These are phyloP conservation scores for Coemansia sp. DNA, from an alignment of 192 early-diverging fungal species.

Conservation along the genomic window DNA sequence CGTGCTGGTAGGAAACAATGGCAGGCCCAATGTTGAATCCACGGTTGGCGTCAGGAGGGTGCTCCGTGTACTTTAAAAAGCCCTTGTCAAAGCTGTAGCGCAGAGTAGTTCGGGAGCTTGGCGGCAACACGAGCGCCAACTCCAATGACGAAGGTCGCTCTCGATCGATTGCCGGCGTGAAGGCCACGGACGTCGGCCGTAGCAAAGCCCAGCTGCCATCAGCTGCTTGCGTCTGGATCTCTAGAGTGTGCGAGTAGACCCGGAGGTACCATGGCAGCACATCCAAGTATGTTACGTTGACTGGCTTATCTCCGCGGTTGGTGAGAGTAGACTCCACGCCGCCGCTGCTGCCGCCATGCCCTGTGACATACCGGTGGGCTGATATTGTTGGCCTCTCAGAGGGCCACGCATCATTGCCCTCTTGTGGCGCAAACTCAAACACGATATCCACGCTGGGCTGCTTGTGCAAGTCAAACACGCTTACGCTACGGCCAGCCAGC, in stretches of 20 bases:
- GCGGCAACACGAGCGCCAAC: constrained; percentile 63
- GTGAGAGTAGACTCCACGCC: constrained; percentile 71
- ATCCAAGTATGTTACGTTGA: constrained; percentile 67
- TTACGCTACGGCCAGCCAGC: constrained; percentile 4
- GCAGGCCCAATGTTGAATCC: constrained; percentile 89
- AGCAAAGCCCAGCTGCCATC: constrained; percentile 6
- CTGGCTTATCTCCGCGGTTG: constrained; percentile 58
- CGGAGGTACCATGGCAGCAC: constrained; percentile 91
- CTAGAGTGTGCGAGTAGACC: constrained; percentile 87
- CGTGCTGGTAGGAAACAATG: constrained; percentile 51
- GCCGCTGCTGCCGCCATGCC: constrained; percentile 84
- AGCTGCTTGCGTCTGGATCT: constrained; percentile 28
- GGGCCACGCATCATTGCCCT: not conserved
- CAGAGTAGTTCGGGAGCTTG: constrained; percentile 65
- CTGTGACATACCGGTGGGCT: constrained; percentile 52
- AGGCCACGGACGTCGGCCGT: constrained; percentile 33
- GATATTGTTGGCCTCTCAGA: constrained; percentile 14
- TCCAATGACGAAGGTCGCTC: constrained; percentile 81
- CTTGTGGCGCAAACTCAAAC: constrained; percentile 4
- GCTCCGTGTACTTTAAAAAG: constrained; percentile 93
- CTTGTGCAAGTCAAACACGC: constrained; percentile 30
- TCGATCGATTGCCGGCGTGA: constrained; percentile 76
- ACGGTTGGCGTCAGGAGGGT: constrained; percentile 93
- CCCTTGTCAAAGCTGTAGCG: constrained; percentile 85
- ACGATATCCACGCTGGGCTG: constrained; percentile 13